A percentile compares a stretch with the other conserved stretches of the same genome.
phyloP scores from a whole-genome alignment of 169 alveolate genomes.

The Theileria luwenshuni region DNA sequence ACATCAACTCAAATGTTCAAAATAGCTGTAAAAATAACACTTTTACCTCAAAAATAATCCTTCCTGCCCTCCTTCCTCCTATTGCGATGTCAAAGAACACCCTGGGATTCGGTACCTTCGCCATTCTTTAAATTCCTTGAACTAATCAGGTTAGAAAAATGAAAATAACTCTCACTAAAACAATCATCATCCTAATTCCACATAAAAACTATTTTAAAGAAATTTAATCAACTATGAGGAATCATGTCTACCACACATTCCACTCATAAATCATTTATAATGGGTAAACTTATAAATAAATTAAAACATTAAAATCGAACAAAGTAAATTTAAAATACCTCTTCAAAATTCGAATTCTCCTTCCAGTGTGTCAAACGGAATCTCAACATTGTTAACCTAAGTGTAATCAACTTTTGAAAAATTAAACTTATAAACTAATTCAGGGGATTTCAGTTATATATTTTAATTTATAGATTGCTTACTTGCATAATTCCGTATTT shows the following conservation, averaged over 20 bases:
- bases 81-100: slow-evolving; percentile 77
- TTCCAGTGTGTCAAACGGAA: slow-evolving; percentile 69
- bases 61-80: slow-evolving; percentile 81
- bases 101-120: slow-evolving; percentile 78
- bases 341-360: slow-evolving; percentile 67
- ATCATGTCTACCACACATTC: slow-evolving; percentile 5
- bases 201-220: slow-evolving; percentile 3
- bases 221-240: too few species aligned
- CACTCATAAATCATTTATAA: not conserved
- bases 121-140: slow-evolving; percentile 5
- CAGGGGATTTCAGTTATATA: not conserved
- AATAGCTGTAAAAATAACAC: not conserved
- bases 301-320: slow-evolving; percentile 13
- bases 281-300: not conserved
- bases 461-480: not conserved
- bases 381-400: slow-evolving; percentile 59
- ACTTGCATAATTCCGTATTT: slow-evolving; percentile 65
- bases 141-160: not conserved
- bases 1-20: too few species aligned
- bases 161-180: not conserved
- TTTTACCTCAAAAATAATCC: slow-evolving; percentile 77
- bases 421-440: too few species aligned
- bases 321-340: slow-evolving; percentile 13
- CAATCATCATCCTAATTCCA: not conserved
- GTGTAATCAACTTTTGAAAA: too few species aligned